phyloP scores from a whole-genome alignment of 1,139 yeast species.

The Geotrichum candidum region DNA sequence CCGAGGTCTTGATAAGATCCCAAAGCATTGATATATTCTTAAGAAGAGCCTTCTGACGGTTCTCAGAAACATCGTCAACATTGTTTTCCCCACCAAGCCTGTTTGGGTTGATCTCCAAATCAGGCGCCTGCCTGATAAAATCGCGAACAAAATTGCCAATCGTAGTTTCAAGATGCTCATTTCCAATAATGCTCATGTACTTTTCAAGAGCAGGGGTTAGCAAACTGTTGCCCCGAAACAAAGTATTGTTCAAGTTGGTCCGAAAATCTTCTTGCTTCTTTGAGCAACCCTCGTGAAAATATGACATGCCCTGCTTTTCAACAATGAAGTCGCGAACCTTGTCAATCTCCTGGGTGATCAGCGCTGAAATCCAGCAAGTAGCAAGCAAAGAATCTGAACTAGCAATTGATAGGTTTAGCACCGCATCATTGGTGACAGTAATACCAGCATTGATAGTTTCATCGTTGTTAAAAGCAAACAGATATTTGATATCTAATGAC shows the following conservation, averaged over 20 bases:
- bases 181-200: slow-evolving; percentile 71
- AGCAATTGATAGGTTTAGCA: slow-evolving; percentile 5
- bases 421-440: slow-evolving; percentile 1
- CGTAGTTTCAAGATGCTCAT: slow-evolving; percentile 66
- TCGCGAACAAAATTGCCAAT: slow-evolving; percentile 62
- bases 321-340: slow-evolving; percentile 5
- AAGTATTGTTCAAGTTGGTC: slow-evolving; percentile 47
- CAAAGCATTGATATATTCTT: slow-evolving; percentile 61
- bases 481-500: not conserved
- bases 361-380: slow-evolving; percentile 13
- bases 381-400: slow-evolving; percentile 1
- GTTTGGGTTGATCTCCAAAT: slow-evolving; percentile 72
- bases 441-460: not conserved
- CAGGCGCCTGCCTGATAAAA: slow-evolving; percentile 45
- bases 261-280: slow-evolving; percentile 8
- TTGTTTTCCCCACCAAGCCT: slow-evolving; percentile 36
- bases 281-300: not conserved
- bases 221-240: slow-evolving; percentile 81
- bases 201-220: slow-evolving; percentile 75
- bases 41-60: slow-evolving; percentile 42
- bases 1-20: slow-evolving; percentile 60
- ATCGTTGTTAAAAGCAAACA: not conserved
- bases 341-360: slow-evolving; percentile 15
- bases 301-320: slow-evolving; percentile 7
- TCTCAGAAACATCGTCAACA: slow-evolving; percentile 34